These are phyloP conservation scores for Ganoderma multipileum DNA, from an alignment of 1,284 basidiomycete species.

Conservation along the genomic window DNA sequence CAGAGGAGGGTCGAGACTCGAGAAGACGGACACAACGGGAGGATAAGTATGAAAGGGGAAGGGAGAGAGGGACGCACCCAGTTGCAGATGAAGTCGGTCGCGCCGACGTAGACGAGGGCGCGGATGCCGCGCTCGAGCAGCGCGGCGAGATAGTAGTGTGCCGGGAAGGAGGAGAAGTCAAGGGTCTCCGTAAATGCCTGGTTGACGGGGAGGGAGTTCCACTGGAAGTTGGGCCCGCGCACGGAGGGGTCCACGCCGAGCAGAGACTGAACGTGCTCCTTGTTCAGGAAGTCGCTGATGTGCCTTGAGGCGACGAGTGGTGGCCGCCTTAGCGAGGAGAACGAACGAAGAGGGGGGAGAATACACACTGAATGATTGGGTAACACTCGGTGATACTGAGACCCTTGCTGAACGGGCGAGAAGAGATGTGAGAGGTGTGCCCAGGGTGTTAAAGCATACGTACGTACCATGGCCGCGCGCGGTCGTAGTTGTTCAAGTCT, in stretches of 20 bases:
- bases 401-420: constrained; percentile 22
- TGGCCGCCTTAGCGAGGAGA: background rate
- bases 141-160: constrained; percentile 64
- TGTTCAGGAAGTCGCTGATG: constrained; percentile 62
- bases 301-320: constrained; percentile 42
- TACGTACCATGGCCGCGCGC: constrained; percentile 34
- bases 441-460: background rate
- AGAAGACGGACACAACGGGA: background rate
- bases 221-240: constrained; percentile 51
- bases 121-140: constrained; percentile 79
- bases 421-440: background rate
- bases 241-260: constrained; percentile 65
- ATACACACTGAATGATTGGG: constrained; percentile 32
- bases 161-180: constrained; percentile 51
- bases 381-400: constrained; percentile 38
- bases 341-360: no score
- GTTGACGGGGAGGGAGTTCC: constrained; percentile 51
- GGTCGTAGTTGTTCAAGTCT: constrained; percentile 26
- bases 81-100: constrained; percentile 79
- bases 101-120: constrained; percentile 79
- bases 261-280: constrained; percentile 53
- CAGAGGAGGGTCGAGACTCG: background rate
- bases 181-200: constrained; percentile 45
- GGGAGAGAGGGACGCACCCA: constrained; percentile 49
- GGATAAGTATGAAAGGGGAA: background rate